Base-by-base conservation (phyloP, 805 yeast species). In the Hanseniaspora valbyensis region DNA sequence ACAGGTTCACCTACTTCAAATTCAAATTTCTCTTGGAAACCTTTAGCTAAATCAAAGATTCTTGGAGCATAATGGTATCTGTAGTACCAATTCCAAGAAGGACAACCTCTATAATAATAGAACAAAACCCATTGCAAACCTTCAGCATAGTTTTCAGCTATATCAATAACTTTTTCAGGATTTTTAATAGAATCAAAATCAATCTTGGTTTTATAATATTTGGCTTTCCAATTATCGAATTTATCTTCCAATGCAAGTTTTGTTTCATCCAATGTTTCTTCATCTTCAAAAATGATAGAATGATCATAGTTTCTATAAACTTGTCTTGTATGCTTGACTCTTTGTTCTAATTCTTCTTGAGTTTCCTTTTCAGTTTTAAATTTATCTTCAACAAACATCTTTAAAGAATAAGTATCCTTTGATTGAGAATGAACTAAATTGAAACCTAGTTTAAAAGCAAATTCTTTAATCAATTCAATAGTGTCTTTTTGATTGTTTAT, bases 71-170 rank as follows among this genome's bases (percentile, higher is more conserved):
- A 90, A 63, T 92, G 96, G 65, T 85, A 84, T 56, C 72, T 77
- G 64, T 76, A 90, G 62, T 76, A 90, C 98, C 97, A 90, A 41
- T 85, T 81, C 98, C 98, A 90, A 2, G 97, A 88, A 36, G 86
- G 84, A 61, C 86, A 81, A 25, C 96, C 97, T 57, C 76, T 75
- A 62, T 88, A 90, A 66, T 90, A 90, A 68, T 90, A 90, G 60
- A 75, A 80, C 64, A 92, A 70, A 13, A 92, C 97, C 98, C 98
- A 90, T 67, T 90, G 98, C 55, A 90, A 72, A 56, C 98, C 98
- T 66, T 89, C 95, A 38, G 92, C 72, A 61, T 89, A 92, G 61
- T 85, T 88, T 57, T 78, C 78, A 7, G 94, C 75, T 55, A 87
- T 63, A 9, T 77, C 80, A n/a, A 63, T 65, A 56, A 89, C 66